phyloP scores from a whole-genome alignment of 108 stramenopile genomes.

The Mayamaea pseudoterrestris region DNA sequence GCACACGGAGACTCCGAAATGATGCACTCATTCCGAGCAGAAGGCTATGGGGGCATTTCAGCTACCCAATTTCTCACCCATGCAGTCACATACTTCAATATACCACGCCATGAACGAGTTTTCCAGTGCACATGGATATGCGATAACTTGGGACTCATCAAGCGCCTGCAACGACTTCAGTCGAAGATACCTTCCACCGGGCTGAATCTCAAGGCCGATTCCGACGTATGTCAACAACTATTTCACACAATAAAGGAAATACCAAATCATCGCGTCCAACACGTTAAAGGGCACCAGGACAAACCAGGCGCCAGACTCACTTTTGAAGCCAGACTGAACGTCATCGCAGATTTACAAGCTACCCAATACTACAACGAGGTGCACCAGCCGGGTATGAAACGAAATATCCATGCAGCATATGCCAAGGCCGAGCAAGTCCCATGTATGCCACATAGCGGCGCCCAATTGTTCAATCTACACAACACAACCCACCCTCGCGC shows the following conservation, averaged over 20 bases:
- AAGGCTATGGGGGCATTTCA: background rate
- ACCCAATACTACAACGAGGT: too few relatives aligned
- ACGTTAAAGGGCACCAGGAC: constrained; percentile 7
- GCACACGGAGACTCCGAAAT: background rate
- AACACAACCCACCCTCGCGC: too few relatives aligned
- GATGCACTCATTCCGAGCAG: background rate
- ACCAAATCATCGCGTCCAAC: background rate
- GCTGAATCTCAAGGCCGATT: background rate
- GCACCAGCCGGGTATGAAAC: too few relatives aligned
- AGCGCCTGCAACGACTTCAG: background rate
- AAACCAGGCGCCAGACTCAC: background rate
- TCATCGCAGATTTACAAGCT: constrained; percentile 1
- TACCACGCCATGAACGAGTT: background rate
- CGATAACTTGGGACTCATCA: background rate
- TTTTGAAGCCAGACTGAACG: background rate
- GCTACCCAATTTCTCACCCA: background rate
- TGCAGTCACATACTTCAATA: background rate
- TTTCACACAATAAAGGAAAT: background rate
- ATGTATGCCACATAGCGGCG: too few relatives aligned
- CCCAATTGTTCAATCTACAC: too few relatives aligned
- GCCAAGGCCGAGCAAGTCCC: too few relatives aligned
- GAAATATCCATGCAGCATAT: too few relatives aligned
- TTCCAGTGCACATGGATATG: background rate
- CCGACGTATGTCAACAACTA: background rate
- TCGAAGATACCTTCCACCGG: background rate